Percentiles rank a stretch among this genome's conserved stretches.
Evolutionary conservation across 345 rosid species (phyloP).

Genomic region (Citrus glauca): DNA sequence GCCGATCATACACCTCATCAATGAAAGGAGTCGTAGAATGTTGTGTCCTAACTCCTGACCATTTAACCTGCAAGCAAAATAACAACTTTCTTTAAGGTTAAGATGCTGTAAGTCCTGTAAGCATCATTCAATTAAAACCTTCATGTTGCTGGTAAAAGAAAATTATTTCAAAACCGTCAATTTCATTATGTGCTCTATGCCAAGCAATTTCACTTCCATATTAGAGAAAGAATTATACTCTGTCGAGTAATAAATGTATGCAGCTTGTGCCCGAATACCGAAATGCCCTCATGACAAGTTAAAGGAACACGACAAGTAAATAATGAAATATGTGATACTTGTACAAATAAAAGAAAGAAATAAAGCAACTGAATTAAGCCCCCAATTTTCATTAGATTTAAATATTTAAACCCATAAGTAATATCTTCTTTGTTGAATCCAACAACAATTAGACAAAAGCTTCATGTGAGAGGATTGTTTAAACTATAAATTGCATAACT

Average conservation of each 20-base stretch:
- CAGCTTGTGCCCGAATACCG: neutral
- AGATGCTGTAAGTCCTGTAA: neutral
- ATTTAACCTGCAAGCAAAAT: slow-evolving; percentile 68
- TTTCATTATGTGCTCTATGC: neutral
- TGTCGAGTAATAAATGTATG: neutral
- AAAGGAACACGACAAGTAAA: neutral
- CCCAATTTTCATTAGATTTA: neutral
- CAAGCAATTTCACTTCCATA: neutral
- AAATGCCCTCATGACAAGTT: neutral
- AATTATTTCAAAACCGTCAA: neutral
- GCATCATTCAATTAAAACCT: slow-evolving; percentile 1
- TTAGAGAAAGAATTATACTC: neutral
- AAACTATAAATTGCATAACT: neutral
- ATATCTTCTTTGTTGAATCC: neutral
- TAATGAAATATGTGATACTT: neutral
- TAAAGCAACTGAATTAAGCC: neutral
- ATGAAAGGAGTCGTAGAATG: slow-evolving; percentile 94
- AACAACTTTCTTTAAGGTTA: neutral
- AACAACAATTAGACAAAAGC: neutral
- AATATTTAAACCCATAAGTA: neutral
- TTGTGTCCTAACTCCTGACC: slow-evolving; percentile 93
- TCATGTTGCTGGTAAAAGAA: neutral
- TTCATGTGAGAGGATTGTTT: neutral
- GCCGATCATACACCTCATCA: slow-evolving; percentile 90
- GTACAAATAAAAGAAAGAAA: neutral